Base-by-base conservation (phyloP, 2,329 filamentous ascomycete genomes). In the Mycosphaerella sp. region DNA sequence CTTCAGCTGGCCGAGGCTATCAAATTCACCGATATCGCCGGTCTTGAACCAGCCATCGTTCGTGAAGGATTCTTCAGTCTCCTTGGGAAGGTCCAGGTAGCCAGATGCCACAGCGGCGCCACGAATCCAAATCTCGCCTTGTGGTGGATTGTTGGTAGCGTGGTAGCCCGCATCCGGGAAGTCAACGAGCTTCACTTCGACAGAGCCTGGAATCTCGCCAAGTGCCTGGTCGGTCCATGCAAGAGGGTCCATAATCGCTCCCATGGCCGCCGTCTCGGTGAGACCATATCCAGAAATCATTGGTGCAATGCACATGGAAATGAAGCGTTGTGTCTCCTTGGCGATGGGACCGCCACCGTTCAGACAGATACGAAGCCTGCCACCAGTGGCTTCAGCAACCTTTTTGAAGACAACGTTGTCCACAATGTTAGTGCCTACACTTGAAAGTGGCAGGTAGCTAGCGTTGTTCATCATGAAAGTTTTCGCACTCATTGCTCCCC, bases 21-120 rank as follows among this genome's bases (percentile, higher is more conserved):
- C 85, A 66, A 92, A 93, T 70, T 96, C 88, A 65, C 92, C 92
- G 70, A 97, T 93, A 67, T 97, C 92, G 57, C 92, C 92, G 12
- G 90, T 95, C 80, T 87, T 92, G 81, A 97, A 97, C 93, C 93
- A 97, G 47, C 89, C 89, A 65, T 95, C 93, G 2, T 82, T 71
- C 1, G 87, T 90, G 59, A 92, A 80, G 4, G 86, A 79, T 68
- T 86, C 86, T 66, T 76, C 71, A 38, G 89, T 95, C 75, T 96
- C 91, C 64, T 92, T 83, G 12, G 87, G 84, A 69, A 96, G 88
- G 57, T 95, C 79, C 68, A 85, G 91, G 74, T 97, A 97, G 38
- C 84, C 85, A 34, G 78, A 78, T 51, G 88, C 81, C 44, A 97
- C 85, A 57, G 85, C 78, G 48, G 78, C 76, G 49, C 92, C 93